Percentiles rank a stretch among this genome's conserved stretches.
Evolutionary conservation across 139 green algal genomes (phyloP).

Genomic region (Closterium sp.): DNA sequence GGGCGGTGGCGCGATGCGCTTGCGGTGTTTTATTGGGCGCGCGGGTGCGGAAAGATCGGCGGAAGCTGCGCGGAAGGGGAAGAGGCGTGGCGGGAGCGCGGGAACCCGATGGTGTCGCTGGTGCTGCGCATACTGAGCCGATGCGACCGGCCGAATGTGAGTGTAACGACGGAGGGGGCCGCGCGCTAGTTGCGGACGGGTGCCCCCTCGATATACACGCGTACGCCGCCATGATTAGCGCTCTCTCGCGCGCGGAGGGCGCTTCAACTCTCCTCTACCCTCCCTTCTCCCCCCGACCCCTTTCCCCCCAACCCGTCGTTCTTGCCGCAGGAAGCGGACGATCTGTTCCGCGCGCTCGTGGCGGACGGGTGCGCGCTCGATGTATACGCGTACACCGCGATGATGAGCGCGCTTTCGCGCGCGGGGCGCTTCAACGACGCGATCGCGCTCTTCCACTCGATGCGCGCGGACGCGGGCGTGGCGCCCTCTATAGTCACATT

Average conservation of each 20-base stretch:
- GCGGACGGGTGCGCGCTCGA: not conserved
- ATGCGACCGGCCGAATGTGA: not conserved
- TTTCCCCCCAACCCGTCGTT: not conserved
- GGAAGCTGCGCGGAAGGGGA: not conserved
- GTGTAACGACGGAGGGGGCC: not conserved
- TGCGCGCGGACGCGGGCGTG: not conserved
- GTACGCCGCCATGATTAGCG: no score
- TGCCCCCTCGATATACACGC: no score
- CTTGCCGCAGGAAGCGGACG: not conserved
- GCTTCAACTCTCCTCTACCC: not conserved
- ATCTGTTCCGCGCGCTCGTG: not conserved
- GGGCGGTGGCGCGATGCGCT: not conserved
- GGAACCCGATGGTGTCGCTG: not conserved
- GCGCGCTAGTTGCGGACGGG: no score
- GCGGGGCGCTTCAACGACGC: not conserved
- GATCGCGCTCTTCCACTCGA: not conserved
- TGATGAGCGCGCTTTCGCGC: not conserved
- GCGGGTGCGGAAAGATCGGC: not conserved
- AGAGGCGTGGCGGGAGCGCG: not conserved
- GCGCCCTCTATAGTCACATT: slow-evolving; percentile 2
- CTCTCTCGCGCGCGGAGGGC: no score
- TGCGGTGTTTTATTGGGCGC: not conserved
- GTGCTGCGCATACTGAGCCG: not conserved
- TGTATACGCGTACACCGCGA: not conserved
- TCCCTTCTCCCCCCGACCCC: no score